A percentile compares a stretch with the other conserved stretches of the same genome.
These are phyloP conservation scores for Candida qinlingensis DNA, from an alignment of 805 yeast species.

Conservation along the genomic window DNA sequence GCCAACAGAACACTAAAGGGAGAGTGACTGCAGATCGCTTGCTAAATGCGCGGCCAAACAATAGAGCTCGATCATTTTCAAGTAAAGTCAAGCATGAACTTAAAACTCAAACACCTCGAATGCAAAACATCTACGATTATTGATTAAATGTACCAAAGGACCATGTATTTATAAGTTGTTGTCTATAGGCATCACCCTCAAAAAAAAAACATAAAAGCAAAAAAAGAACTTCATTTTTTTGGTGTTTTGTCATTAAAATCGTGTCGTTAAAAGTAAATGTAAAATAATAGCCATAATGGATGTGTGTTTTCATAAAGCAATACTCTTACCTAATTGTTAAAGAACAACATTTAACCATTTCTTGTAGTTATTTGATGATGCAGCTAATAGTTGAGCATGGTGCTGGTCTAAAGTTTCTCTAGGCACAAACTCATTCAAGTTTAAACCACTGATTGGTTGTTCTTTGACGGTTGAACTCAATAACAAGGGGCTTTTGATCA, in stretches of 20 bases:
- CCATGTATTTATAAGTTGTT: neutral
- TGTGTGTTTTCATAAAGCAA: neutral
- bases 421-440: slow-evolving; percentile 19
- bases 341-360: slow-evolving; percentile 25
- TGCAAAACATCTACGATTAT: too few species aligned
- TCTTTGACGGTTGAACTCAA: slow-evolving; percentile 22
- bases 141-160: too few species aligned
- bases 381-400: slow-evolving; percentile 20
- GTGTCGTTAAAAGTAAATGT: neutral
- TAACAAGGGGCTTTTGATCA: slow-evolving; percentile 25
- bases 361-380: slow-evolving; percentile 26
- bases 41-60: too few species aligned
- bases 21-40: too few species aligned
- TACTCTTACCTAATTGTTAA: neutral
- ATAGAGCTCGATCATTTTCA: too few species aligned
- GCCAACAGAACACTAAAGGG: too few species aligned
- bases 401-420: slow-evolving; percentile 16
- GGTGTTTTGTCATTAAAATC: neutral
- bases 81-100: too few species aligned
- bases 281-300: too few species aligned
- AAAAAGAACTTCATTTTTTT: too few species aligned
- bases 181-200: neutral
- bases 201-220: too few species aligned
- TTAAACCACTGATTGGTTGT: slow-evolving; percentile 22
- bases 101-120: too few species aligned